Evolutionary conservation across 2,329 filamentous ascomycete genomes (phyloP).

Genomic region (Chrysoporthe austroafricana): DNA sequence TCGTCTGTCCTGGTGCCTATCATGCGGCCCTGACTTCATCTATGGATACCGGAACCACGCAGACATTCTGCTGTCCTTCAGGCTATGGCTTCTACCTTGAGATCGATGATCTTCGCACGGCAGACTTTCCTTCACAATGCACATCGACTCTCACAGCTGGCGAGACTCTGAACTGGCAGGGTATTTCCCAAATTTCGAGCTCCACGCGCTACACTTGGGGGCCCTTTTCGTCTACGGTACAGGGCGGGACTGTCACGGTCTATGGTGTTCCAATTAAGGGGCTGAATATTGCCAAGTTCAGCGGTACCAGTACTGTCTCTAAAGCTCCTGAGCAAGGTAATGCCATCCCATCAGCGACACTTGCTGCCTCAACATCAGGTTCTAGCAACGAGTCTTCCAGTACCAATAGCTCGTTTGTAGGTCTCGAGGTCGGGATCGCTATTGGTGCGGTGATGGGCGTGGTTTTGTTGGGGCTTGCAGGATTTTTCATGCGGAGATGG

Average conservation of each 20-base stretch:
- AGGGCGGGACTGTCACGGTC: neutral
- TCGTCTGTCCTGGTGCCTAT: neutral
- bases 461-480: neutral
- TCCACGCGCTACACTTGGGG: neutral
- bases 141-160: neutral
- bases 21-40: neutral
- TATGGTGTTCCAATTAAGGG: neutral
- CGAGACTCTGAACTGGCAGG: neutral
- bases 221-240: neutral
- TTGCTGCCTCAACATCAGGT: neutral
- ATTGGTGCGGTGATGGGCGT: neutral
- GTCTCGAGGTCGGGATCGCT: neutral
- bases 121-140: neutral
- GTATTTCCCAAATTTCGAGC: neutral
- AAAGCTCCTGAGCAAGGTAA: neutral
- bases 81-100: neutral
- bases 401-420: neutral
- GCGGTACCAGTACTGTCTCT: neutral
- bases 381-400: neutral
- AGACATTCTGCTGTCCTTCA: neutral
- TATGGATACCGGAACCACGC: neutral
- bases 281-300: neutral
- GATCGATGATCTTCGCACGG: neutral
- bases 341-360: neutral
- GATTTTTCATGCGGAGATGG: neutral